A percentile compares a stretch with the other conserved stretches of the same genome.
These are phyloP conservation scores for Flaveria bidentis DNA, from an alignment of 129 eudicot genomes.

Conservation along the genomic window DNA sequence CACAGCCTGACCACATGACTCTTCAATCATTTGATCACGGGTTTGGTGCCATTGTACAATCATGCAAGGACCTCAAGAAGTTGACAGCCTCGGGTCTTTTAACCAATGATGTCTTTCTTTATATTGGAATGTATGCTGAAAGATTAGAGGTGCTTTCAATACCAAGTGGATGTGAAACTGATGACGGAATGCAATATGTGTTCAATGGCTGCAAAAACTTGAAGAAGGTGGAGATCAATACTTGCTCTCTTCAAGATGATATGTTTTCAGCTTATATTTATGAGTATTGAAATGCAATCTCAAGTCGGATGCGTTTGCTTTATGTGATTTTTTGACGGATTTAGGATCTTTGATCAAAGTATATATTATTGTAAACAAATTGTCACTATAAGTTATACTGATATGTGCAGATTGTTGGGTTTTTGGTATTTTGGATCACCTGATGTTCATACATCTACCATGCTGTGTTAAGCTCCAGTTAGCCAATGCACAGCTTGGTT, in stretches of 20 bases:
- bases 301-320: constrained; percentile 64
- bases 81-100: constrained; percentile 71
- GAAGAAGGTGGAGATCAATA: constrained; percentile 61
- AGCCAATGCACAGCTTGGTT: no score
- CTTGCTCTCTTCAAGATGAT: constrained; percentile 43
- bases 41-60: constrained; percentile 70
- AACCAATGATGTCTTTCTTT: constrained; percentile 68
- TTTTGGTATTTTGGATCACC: no score
- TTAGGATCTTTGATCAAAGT: not conserved
- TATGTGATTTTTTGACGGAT: not conserved
- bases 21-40: constrained; percentile 76
- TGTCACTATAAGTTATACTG: no score
- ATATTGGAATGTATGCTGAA: constrained; percentile 85
- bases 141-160: constrained; percentile 70
- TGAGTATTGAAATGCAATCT: constrained; percentile 66
- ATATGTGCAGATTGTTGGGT: no score
- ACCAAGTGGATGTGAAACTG: constrained; percentile 74
- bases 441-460: not conserved
- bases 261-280: constrained; percentile 57
- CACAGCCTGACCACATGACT: constrained; percentile 65
- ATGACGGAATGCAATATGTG: constrained; percentile 63
- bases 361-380: not conserved
- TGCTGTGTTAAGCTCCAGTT: no score
- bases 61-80: constrained; percentile 68
- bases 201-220: constrained; percentile 78